Conservation (phyloP, 192 early-diverging fungal genomes). For the Entomortierella beljakovae region DNA sequence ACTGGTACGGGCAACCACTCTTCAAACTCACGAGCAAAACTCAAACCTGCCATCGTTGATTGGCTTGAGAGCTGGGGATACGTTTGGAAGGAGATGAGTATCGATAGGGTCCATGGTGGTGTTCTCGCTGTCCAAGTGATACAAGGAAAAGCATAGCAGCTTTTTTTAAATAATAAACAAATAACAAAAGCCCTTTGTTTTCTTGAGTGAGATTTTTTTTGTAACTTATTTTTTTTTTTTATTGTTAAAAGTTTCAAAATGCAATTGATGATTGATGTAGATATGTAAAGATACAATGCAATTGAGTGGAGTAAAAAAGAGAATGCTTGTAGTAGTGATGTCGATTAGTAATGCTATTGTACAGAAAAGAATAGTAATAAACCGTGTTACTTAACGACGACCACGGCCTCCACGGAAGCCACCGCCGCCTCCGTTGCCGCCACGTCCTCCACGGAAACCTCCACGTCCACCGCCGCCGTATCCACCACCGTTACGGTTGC, state of each 20-base stretch:
- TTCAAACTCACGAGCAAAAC: slow-evolving; percentile 24
- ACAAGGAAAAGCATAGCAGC: slow-evolving; percentile 39
- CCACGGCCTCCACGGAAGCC: slow-evolving; percentile 56
- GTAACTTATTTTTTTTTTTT: not conserved
- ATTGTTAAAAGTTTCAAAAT: not conserved
- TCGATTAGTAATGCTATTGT: not conserved
- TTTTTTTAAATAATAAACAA: slow-evolving; percentile 9
- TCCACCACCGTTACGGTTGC: slow-evolving; percentile 60
- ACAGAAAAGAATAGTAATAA: not conserved
- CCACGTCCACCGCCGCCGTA: slow-evolving; percentile 57
- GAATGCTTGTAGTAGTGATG: not conserved
- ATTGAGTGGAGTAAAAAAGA: not conserved
- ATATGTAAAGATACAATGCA: slow-evolving; percentile 1
- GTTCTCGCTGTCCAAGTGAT: slow-evolving; percentile 48
- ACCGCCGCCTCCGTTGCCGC: slow-evolving; percentile 56
- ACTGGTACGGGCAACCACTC: slow-evolving; percentile 65
- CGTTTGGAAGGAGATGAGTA: slow-evolving; percentile 45
- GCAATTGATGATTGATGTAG: not conserved
- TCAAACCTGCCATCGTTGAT: slow-evolving; percentile 46
- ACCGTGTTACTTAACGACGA: slow-evolving; percentile 38
- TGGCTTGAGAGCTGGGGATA: slow-evolving; percentile 55
- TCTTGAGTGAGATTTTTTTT: not conserved
- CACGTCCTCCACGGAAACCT: slow-evolving; percentile 50
- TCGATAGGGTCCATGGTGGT: slow-evolving; percentile 46
- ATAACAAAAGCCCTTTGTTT: not conserved